These are phyloP conservation scores for Spongispora temasekensis DNA, from an alignment of 1,284 basidiomycete genomes.

Conservation along the genomic window DNA sequence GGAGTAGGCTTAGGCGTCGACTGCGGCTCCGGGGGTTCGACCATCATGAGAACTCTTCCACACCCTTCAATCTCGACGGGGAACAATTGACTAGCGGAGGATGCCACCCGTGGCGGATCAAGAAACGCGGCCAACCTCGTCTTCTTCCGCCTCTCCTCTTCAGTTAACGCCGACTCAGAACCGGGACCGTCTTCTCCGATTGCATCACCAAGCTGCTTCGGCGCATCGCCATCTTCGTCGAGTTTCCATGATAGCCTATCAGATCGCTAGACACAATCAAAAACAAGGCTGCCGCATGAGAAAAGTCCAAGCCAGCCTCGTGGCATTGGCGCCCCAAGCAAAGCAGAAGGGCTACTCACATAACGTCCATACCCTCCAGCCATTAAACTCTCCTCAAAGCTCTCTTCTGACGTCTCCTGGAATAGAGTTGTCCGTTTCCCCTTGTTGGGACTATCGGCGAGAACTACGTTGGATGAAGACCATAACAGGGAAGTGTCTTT, in stretches of 20 bases:
- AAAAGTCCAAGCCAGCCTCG: conserved; percentile 10
- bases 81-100: conserved; percentile 40
- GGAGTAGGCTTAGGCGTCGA: conserved; percentile 27
- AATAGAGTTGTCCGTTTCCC: conserved; percentile 71
- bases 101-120: conserved; percentile 22
- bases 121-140: conserved; percentile 64
- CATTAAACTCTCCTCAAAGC: conserved; percentile 78
- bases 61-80: conserved; percentile 65
- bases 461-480: conserved; percentile 49
- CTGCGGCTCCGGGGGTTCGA: conserved; percentile 38
- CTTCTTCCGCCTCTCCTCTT: conserved; percentile 64
- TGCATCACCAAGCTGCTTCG: conserved; percentile 34
- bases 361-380: conserved; percentile 75
- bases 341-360: conserved; percentile 40
- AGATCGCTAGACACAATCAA: conserved; percentile 20
- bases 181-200: conserved; percentile 38
- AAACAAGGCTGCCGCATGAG: too few relatives aligned
- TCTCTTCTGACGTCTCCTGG: conserved; percentile 78
- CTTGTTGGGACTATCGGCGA: conserved; percentile 66
- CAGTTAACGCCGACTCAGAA: conserved; percentile 43
- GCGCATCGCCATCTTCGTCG: conserved; percentile 21
- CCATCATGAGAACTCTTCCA: conserved; percentile 64
- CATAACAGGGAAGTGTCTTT: conserved; percentile 36
- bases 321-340: neutral
- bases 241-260: conserved; percentile 23